phyloP scores from a whole-genome alignment of 805 yeast genomes.

The Hanseniaspora vineae region DNA sequence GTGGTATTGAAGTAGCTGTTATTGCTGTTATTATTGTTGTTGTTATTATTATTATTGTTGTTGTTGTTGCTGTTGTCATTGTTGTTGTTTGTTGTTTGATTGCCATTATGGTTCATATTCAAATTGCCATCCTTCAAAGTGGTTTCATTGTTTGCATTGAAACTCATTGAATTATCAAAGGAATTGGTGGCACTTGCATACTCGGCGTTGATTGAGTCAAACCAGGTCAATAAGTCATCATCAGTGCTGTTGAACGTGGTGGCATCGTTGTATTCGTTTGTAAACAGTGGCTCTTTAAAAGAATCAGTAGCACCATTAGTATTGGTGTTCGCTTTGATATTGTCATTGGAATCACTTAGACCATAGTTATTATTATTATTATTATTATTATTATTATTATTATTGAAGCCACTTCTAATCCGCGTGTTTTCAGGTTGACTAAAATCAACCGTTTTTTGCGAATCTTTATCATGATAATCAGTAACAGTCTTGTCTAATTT shows the following conservation, averaged over 20 bases:
- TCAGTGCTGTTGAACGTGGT: not conserved
- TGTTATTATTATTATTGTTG: slow-evolving; percentile 6
- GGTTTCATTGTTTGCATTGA: no score
- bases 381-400: no score
- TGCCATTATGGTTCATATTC: no score
- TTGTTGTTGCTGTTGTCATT: slow-evolving; percentile 12
- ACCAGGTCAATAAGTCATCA: not conserved
- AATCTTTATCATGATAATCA: not conserved
- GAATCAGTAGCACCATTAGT: no score
- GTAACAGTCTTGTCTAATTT: slow-evolving; percentile 32
- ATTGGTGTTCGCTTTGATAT: no score
- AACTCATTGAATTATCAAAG: no score
- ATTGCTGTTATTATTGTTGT: slow-evolving; percentile 13
- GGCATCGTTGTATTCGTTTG: not conserved
- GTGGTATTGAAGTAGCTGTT: not conserved
- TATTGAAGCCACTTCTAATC: no score
- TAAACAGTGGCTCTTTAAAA: no score
- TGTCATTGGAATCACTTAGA: no score
- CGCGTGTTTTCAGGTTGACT: not conserved
- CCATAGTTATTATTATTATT: no score
- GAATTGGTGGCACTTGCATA: no score
- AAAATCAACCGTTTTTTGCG: not conserved
- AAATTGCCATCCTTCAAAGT: no score
- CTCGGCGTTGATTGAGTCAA: not conserved
- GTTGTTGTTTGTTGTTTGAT: slow-evolving; percentile 1